Evolutionary conservation across 2,329 filamentous ascomycete genomes (phyloP), one percentile per base, ranked within the genome.

Genomic region (Colletotrichum spaethianum): DNA sequence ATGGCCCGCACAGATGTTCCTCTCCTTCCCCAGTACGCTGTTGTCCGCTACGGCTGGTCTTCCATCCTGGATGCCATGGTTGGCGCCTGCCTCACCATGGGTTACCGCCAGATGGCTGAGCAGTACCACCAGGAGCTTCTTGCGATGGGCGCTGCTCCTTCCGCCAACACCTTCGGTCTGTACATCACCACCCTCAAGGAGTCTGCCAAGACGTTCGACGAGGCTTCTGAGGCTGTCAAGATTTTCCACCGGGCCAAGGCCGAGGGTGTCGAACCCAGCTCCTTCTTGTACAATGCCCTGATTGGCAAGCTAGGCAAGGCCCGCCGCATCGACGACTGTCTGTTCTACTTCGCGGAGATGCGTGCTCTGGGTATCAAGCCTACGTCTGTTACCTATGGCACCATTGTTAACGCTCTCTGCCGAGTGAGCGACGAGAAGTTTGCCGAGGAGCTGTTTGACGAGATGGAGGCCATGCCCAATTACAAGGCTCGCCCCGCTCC

Each of bases 121-220:
- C 92, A 94, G 77, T 98, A 93, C 82, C 96, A 98, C 80, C 93
- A 96, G 82, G 94, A 99, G 81, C 88, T 99, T 76, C 87, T 97
- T 60, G 92, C 94, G 73, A 96, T 98, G 87, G 96, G 96, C 59
- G 92, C 93, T 72, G 93, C 95, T 12, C 96, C 96, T 20, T 97
- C 96, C 2, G 96, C 96, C 53, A 99, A 99, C 86, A 99, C 96
- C 0, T 99, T 97, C 77, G 96, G 96, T 72, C 90, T 99, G 23
- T 99, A 98, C 88, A 99, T 99, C 83, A 98, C 97, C n/a, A 98
- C 96, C 1, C 87, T 99, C 73, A 98, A 98, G 86, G 96, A 98
- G 80, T 97, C 94, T 0, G 94, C 94, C 75, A 98, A 97, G 89
- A 98, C 95, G 0, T 98, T 98, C 75, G 96, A 99, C 78, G 96